phyloP scores from a whole-genome alignment of 2,329 filamentous ascomycete genomes.

The Cladosporium sp. region DNA sequence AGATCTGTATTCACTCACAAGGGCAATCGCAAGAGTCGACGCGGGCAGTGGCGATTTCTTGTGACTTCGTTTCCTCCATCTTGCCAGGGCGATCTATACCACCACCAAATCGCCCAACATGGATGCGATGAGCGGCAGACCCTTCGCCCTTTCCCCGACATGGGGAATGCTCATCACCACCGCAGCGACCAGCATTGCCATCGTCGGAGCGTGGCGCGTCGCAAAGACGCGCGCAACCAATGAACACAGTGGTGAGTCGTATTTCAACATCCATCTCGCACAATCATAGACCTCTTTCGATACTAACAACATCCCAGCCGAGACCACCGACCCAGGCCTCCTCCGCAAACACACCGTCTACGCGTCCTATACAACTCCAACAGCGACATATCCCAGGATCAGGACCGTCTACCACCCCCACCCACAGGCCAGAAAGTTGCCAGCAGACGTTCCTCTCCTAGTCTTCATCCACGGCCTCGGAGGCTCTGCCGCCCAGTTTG shows the following conservation, averaged over 20 bases:
- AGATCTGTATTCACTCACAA: no score
- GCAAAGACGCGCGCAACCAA: not conserved
- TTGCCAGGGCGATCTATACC: not conserved
- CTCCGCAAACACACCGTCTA: constrained; percentile 71
- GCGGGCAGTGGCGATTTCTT: no score
- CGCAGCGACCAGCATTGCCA: not conserved
- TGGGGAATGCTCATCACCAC: constrained; percentile 4
- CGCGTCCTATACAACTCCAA: constrained; percentile 67
- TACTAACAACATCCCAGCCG: not conserved
- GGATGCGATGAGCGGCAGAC: not conserved
- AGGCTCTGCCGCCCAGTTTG: constrained; percentile 87
- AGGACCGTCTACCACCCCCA: constrained; percentile 82
- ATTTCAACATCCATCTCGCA: not conserved
- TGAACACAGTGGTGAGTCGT: not conserved
- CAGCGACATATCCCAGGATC: constrained; percentile 67
- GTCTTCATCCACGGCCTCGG: constrained; percentile 92
- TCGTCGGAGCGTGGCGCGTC: constrained; percentile 4
- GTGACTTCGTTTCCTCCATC: no score
- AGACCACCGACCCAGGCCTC: constrained; percentile 68
- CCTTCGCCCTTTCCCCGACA: not conserved
- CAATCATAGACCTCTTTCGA: not conserved
- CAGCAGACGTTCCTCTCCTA: constrained; percentile 70
- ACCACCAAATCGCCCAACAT: not conserved
- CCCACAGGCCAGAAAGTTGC: constrained; percentile 76
- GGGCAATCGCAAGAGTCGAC: no score